A percentile compares a stretch with the other conserved stretches of the same genome.
Conservation (phyloP, 345 rosid genomes). For the Gossypium turneri region DNA sequence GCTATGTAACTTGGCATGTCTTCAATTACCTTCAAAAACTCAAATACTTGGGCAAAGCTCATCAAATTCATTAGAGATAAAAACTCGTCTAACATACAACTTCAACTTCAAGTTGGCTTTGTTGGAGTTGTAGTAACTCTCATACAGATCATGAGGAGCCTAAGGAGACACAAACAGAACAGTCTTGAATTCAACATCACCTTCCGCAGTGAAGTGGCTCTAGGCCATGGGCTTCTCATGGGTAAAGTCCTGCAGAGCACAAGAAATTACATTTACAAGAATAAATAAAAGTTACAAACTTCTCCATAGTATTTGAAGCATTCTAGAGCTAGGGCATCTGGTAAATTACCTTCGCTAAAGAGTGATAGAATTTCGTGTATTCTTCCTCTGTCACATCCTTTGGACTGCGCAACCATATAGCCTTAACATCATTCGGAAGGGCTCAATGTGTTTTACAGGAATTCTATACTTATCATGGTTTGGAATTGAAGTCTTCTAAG, state of each 20-base stretch:
- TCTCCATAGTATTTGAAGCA: neutral
- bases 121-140: slow-evolving; percentile 83
- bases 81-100: slow-evolving; percentile 79
- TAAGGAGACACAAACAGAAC: slow-evolving; percentile 91
- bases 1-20: neutral
- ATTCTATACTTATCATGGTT: no score
- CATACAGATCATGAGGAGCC: slow-evolving; percentile 90
- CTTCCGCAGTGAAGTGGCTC: slow-evolving; percentile 96
- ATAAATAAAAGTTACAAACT: slow-evolving; percentile 2
- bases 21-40: slow-evolving; percentile 71
- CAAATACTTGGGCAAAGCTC: slow-evolving; percentile 93
- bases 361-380: slow-evolving; percentile 80
- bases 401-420: slow-evolving; percentile 95
- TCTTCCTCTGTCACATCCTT: slow-evolving; percentile 95
- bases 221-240: slow-evolving; percentile 85
- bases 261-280: neutral
- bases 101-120: slow-evolving; percentile 79
- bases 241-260: slow-evolving; percentile 61
- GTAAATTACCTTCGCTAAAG: slow-evolving; percentile 72
- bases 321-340: neutral
- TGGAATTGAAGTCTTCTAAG: no score
- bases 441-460: slow-evolving; percentile 36
- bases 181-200: slow-evolving; percentile 96
- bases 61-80: slow-evolving; percentile 96
- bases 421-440: slow-evolving; percentile 90